Evolutionary conservation across 2,329 filamentous ascomycete genomes (phyloP), one percentile per base, ranked within the genome.

Genomic region (Aspergillus intermedius): DNA sequence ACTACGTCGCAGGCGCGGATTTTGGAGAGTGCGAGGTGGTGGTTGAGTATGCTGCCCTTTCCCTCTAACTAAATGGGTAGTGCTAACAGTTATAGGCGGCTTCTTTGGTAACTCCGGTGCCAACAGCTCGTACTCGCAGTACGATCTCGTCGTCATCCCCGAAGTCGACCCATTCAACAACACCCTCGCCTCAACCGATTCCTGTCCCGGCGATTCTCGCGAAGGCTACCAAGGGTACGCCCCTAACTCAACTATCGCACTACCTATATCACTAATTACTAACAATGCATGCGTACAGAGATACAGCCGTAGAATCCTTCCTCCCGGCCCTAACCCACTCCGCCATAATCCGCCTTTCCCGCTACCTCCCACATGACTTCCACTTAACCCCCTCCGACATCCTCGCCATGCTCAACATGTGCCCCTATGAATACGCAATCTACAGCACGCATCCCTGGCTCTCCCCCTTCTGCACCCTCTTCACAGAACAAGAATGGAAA

Each of bases 1-100:
- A 80, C 78, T 0, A 81, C 79, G 0, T 69, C 70, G 37, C 78
- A 81, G 60, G 72, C 69, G 9, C 71, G 79, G 23, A 81, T 81
- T 40, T 58, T 75, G 49, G 78, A 81, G 60, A 78, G 74, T 53
- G 64, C 64, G 23, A 55, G 63, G 3, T 66, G 64, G 63, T 67
- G 63, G 63, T 78, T 59, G 70, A 78, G 37, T 72, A 73, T 7
- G 21, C 21, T 22, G 21, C 21, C 21, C 21, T 22, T 4, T 22
- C 4, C 5, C 21, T 22, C 4, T 22, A 22, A 22, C 21, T 22
- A 22, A 22, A 22, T 22, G 69, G 3, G 65, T 56, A 56, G 10
- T 67, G 69, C 52, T 60, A 64, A n/a, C 21, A 9, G 22, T 40
- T 3, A 3, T n/a, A 63, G 60, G 59, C 42, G 62, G 62, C n/a